Percentiles rank a stretch among this genome's conserved stretches.
These are phyloP conservation scores for Penicillium griseofulvum DNA, from an alignment of 2,329 filamentous ascomycete genomes.

Conservation along the genomic window DNA sequence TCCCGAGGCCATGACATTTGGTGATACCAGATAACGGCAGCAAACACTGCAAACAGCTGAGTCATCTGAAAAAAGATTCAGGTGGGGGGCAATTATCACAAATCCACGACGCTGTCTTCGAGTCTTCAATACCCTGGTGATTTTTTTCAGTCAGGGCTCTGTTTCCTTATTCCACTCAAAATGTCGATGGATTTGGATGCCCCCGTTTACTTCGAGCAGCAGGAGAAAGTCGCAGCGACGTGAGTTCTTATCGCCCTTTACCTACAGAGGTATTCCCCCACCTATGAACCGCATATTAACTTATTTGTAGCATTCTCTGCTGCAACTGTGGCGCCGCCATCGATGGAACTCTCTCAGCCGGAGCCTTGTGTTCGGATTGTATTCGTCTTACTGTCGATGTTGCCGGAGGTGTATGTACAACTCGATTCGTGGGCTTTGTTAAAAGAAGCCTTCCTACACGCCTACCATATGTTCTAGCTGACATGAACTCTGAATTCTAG, in stretches of 20 bases:
- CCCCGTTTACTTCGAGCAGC: conserved; percentile 50
- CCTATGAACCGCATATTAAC: not conserved
- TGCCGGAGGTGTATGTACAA: conserved; percentile 62
- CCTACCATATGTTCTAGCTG: not conserved
- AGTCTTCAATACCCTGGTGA: conserved; percentile 4
- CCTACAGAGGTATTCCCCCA: too few relatives aligned
- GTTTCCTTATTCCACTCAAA: conserved; percentile 12
- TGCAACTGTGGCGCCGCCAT: conserved; percentile 97
- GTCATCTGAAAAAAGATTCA: conserved; percentile 23
- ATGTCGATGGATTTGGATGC: conserved; percentile 58
- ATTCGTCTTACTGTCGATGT: conserved; percentile 93
- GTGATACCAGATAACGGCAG: conserved; percentile 14
- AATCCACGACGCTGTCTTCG: conserved; percentile 14
- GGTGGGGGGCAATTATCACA: conserved; percentile 28
- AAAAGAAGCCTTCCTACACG: not conserved
- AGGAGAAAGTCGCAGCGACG: conserved; percentile 53
- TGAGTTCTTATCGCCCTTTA: conserved; percentile 35
- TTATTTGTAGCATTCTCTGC: conserved; percentile 72
- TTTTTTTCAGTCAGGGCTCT: not conserved
- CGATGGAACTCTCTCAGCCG: conserved; percentile 80
- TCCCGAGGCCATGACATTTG: not conserved
- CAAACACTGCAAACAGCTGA: conserved; percentile 27
- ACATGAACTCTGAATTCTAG: not conserved
- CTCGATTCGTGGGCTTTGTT: not conserved
- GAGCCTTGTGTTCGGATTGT: conserved; percentile 93